phyloP scores from a whole-genome alignment of 139 green algal genomes.

The Micractinium conductrix region DNA sequence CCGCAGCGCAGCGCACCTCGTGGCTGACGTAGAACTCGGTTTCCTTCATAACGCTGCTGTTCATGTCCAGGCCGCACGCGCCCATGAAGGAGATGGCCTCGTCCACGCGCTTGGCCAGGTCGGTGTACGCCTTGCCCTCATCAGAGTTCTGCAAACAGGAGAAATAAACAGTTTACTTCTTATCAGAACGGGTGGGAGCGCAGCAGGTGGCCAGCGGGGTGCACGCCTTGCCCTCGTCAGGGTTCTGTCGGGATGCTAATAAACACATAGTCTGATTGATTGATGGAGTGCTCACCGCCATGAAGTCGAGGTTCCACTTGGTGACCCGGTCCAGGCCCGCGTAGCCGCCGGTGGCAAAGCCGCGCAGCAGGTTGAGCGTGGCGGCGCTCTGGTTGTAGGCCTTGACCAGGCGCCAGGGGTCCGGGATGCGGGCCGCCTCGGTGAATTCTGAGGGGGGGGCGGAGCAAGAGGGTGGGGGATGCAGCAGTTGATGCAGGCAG shows the following conservation, averaged over 20 bases:
- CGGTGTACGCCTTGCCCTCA: constrained; percentile 88
- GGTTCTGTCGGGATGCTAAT: too few species aligned
- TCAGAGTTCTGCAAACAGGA: constrained; percentile 57
- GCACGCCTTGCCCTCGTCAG: too few species aligned
- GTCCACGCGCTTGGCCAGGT: constrained; percentile 90
- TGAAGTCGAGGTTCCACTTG: constrained; percentile 99
- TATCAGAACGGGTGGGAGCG: too few species aligned
- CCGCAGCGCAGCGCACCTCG: too few species aligned
- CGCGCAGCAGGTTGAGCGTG: constrained; percentile 98
- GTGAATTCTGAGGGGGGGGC: constrained; percentile 89
- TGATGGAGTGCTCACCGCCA: too few species aligned
- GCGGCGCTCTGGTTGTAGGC: constrained; percentile 98
- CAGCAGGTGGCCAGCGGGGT: too few species aligned
- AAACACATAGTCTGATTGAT: too few species aligned
- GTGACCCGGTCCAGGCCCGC: constrained; percentile 89
- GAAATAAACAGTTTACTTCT: too few species aligned
- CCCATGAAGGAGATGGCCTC: constrained; percentile 95
- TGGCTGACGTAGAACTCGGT: constrained; percentile 95
- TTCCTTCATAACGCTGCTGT: constrained; percentile 83
- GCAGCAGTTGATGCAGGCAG: not conserved
- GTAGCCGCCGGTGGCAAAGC: constrained; percentile 96
- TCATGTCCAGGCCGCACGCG: constrained; percentile 89
- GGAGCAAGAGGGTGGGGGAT: not conserved
- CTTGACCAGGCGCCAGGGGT: constrained; percentile 79
- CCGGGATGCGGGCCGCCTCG: constrained; percentile 82